Base-by-base conservation (phyloP, 2,329 filamentous ascomycete genomes). In the Diaporthe destruens region DNA sequence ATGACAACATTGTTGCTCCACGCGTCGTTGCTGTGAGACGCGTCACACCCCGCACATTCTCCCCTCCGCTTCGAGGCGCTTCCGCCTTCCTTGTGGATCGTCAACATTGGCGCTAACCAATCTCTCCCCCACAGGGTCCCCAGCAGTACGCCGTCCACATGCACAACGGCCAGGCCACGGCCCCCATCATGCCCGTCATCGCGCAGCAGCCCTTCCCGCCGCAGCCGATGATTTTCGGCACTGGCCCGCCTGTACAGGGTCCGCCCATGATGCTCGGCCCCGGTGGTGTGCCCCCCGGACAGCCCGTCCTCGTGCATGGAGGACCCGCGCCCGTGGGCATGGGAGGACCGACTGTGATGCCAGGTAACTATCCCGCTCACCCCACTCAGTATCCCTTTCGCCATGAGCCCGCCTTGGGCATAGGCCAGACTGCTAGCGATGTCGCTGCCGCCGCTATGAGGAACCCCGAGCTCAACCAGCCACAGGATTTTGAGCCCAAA, bases 401-500 rank as follows among this genome's bases (percentile, higher is more conserved):
- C 75, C 84, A 85, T n/a, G 87, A 90, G 56, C 77, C 80, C 74
- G 83, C 88, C 73, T 80, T 86, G 80, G 84, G 88, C 71, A 77
- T 89, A 67, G 88, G 88, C 74, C 85, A 84, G 75, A 90, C 88
- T 1, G 80, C 81, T 47, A 79, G 78, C 71, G 87, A 90, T 78
- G 79, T 86, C 56, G 80, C 83, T 44, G 78, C 85, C 25, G 84
- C 86, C 72, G 85, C 87, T 78, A 79, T 84, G 56, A 81, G 87
- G 76, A 84, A 87, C 75, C 85, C 87, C 79, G 83, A 84, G 76
- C 81, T 87, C 75, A 85, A 87, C 75, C 86, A 89, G 79, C 85
- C 87, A 20, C 89, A 91, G 83, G 89, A 91, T 76, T 89, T 91
- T 78, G 89, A 90, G 80, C 90, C 90, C 2, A 84, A 85, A 25